Conservation (phyloP, 805 yeast genomes). For the Torulaspora microellipsoides region DNA sequence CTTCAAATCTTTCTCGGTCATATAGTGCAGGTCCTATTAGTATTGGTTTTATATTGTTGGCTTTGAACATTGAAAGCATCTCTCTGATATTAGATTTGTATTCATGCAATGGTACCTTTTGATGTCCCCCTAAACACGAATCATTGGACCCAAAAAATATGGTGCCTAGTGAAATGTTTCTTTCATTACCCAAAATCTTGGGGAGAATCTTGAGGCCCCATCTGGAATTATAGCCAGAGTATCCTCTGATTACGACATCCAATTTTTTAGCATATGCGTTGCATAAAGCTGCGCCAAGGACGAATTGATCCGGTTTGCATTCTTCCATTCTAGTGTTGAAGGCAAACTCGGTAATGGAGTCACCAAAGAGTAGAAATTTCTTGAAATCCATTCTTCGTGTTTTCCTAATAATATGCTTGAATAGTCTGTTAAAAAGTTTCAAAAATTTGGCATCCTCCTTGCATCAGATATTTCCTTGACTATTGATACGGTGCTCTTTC, state of each 20-base stretch:
- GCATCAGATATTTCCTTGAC: too few relatives aligned
- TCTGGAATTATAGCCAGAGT: slow-evolving; percentile 66
- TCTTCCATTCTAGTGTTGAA: slow-evolving; percentile 35
- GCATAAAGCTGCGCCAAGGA: slow-evolving; percentile 48
- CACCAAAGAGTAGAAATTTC: slow-evolving; percentile 63
- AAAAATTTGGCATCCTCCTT: too few relatives aligned
- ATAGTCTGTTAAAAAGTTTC: too few relatives aligned
- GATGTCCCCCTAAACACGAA: slow-evolving; percentile 43
- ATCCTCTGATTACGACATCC: slow-evolving; percentile 73
- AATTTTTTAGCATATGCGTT: slow-evolving; percentile 53
- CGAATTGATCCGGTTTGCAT: slow-evolving; percentile 36
- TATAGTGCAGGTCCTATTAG: slow-evolving; percentile 61
- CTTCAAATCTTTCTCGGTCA: slow-evolving; percentile 43
- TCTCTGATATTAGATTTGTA: slow-evolving; percentile 45
- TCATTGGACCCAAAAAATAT: slow-evolving; percentile 85
- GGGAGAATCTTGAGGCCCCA: slow-evolving; percentile 51
- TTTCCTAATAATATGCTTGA: neutral
- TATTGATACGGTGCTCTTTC: too few relatives aligned
- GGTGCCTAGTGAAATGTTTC: slow-evolving; percentile 43
- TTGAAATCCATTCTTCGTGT: slow-evolving; percentile 17
- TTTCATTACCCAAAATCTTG: slow-evolving; percentile 47
- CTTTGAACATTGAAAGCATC: slow-evolving; percentile 40
- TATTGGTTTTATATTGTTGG: slow-evolving; percentile 46
- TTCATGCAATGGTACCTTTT: slow-evolving; percentile 48
- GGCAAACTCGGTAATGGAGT: slow-evolving; percentile 60